phyloP scores from a whole-genome alignment of 2,329 filamentous ascomycete species.

The Conoideocrella luteorostrata region DNA sequence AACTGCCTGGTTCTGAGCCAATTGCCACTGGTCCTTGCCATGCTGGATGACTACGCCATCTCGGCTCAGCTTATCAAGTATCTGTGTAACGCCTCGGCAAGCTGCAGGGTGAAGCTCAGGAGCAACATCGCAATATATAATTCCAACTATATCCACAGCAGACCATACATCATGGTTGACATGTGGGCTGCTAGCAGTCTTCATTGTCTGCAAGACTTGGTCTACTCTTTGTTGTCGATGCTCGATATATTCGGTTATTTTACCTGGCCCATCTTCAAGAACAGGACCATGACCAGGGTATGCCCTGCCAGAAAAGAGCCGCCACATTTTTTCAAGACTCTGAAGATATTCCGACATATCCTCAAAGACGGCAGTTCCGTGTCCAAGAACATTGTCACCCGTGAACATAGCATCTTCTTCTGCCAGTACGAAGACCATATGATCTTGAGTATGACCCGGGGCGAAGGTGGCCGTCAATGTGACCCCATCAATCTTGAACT shows the following conservation, averaged over 20 bases:
- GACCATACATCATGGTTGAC: slow-evolving; percentile 44
- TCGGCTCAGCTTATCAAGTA: slow-evolving; percentile 68
- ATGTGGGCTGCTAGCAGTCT: slow-evolving; percentile 27
- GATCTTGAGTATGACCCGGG: slow-evolving; percentile 71
- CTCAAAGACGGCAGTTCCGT: slow-evolving; percentile 82
- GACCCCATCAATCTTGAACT: slow-evolving; percentile 51
- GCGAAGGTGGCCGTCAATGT: slow-evolving; percentile 59
- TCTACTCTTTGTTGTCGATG: slow-evolving; percentile 76
- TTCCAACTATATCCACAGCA: slow-evolving; percentile 75
- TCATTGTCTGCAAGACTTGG: slow-evolving; percentile 64
- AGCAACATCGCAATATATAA: slow-evolving; percentile 77
- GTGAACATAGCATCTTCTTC: slow-evolving; percentile 84
- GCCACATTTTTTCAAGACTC: slow-evolving; percentile 63
- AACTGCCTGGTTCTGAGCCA: slow-evolving; percentile 17
- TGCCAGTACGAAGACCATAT: slow-evolving; percentile 69
- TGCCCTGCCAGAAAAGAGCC: slow-evolving; percentile 58
- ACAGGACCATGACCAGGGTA: slow-evolving; percentile 87
- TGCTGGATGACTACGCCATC: slow-evolving; percentile 59
- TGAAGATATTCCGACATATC: slow-evolving; percentile 62
- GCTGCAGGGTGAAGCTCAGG: slow-evolving; percentile 71
- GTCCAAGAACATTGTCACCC: slow-evolving; percentile 81
- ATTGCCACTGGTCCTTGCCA: slow-evolving; percentile 25
- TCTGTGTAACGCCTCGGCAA: slow-evolving; percentile 67
- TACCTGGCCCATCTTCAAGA: slow-evolving; percentile 63
- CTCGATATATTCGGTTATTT: slow-evolving; percentile 73